Conservation (phyloP, 148 eudicot species). For the Spergularia marina region DNA sequence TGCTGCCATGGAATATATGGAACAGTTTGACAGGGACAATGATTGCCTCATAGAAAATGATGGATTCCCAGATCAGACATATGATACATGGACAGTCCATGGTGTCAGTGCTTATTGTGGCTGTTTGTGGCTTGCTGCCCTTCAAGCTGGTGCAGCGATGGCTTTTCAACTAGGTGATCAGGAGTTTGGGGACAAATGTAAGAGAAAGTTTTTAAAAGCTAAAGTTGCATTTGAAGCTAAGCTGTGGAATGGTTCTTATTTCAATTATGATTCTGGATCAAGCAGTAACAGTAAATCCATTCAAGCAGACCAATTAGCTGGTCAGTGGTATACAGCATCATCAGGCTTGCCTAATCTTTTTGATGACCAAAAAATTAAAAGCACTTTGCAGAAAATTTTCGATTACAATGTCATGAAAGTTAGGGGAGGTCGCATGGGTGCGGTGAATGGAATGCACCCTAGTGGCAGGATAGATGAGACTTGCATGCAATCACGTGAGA, state of each 20-base stretch:
- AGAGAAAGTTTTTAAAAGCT: constrained; percentile 61
- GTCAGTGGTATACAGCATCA: constrained; percentile 95
- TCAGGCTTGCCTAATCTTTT: constrained; percentile 87
- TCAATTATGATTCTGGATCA: constrained; percentile 97
- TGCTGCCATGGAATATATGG: constrained; percentile 97
- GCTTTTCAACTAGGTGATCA: constrained; percentile 79
- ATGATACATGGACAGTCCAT: constrained; percentile 98
- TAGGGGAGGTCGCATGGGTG: constrained; percentile 89
- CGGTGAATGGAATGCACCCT: constrained; percentile 96
- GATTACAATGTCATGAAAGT: constrained; percentile 96
- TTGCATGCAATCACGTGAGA: constrained; percentile 98
- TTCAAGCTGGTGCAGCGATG: constrained; percentile 95
- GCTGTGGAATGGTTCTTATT: constrained; percentile 94
- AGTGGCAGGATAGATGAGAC: constrained; percentile 92
- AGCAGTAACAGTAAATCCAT: constrained; percentile 93
- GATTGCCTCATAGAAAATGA: constrained; percentile 95
- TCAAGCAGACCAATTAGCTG: constrained; percentile 95
- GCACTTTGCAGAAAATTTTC: constrained; percentile 68
- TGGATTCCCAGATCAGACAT: constrained; percentile 97
- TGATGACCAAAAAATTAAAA: constrained; percentile 63
- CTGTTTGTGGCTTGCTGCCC: constrained; percentile 94
- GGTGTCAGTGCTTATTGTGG: constrained; percentile 98
- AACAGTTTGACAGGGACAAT: constrained; percentile 81
- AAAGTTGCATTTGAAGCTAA: constrained; percentile 64
- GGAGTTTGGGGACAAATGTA: constrained; percentile 78